A percentile compares a stretch with the other conserved stretches of the same genome.
Evolutionary conservation across 2,329 filamentous ascomycete species (phyloP).

Genomic region (Emergomyces pasteurianus): DNA sequence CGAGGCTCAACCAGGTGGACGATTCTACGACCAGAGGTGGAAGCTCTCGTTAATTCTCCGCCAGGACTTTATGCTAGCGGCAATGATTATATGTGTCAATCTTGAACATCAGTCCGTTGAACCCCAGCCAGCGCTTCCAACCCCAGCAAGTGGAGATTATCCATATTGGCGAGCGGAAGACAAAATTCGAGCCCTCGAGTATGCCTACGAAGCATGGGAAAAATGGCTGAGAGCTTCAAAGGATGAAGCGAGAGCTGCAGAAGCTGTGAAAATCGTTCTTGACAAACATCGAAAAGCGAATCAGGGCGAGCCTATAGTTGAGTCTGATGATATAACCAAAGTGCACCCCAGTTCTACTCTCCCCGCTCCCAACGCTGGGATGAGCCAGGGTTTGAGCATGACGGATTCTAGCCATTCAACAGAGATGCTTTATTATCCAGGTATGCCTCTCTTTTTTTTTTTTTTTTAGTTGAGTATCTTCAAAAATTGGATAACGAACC

Average conservation of each 20-base stretch:
- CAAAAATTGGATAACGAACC: not conserved
- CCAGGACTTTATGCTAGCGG: conserved; percentile 38
- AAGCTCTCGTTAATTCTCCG: conserved; percentile 33
- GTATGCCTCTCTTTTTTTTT: too few relatives aligned
- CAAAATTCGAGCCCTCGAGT: not conserved
- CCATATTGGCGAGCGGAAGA: not conserved
- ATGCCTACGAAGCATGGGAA: not conserved
- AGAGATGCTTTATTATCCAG: not conserved
- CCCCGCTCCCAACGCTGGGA: not conserved
- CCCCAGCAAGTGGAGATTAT: not conserved
- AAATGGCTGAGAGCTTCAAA: not conserved
- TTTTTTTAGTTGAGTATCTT: not conserved
- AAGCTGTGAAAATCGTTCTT: not conserved
- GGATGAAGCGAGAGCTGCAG: not conserved
- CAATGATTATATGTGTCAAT: conserved; percentile 37
- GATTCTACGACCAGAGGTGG: conserved; percentile 31
- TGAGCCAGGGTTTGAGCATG: not conserved
- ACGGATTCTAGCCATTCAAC: not conserved
- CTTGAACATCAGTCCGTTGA: conserved; percentile 19
- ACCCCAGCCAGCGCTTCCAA: not conserved
- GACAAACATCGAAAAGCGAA: not conserved
- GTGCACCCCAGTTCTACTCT: not conserved
- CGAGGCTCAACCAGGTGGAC: conserved; percentile 30
- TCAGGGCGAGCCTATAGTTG: not conserved
- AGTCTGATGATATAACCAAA: not conserved